Evolutionary conservation across 164 flowering plant genomes (phyloP), one percentile per base, ranked within the genome.

Genomic region (Malania oleifera): DNA sequence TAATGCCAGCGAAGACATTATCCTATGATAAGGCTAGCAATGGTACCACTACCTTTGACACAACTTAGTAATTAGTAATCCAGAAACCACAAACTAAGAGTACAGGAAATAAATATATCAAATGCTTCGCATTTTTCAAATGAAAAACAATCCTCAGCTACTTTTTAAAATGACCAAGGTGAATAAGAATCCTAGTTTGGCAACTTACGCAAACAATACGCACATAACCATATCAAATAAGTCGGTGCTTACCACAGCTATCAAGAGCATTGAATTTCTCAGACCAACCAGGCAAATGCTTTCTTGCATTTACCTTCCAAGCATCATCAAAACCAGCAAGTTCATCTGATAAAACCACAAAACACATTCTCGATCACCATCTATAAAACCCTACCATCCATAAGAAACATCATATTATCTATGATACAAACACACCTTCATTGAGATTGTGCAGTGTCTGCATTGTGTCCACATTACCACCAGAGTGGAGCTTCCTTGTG

Each of bases 261-360:
- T 63, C 71, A 57, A 56, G 67, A 29, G 61, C 62, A 54, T 27
- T 55, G 10, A 68, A 29, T 56, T 70, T 65, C 62, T 67, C 82
- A 65, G 48, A 59, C 95, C 76, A 79, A 11, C 91, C 95, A 43
- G 95, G 96, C 53, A 93, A 64, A 63, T 76, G 73, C 62, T 66
- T 75, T 61, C 65, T 61, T 7, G 85, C 90, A 29, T 62, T 80
- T 48, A 80, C 86, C 46, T 73, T 73, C 98, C 98, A 93, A 37
- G 77, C 70, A 44, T 85, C 75, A 67, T 82, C 85, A 75, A 84
- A 82, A 39, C 75, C 73, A 63, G 62, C 5, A 47, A 84, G 77
- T 49, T 84, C 84, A 68, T 74, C 90, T 84, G 57, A 17, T 2
- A 12, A 52, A 50, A 23, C 28, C 15, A 15, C 19, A 17, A 31